phyloP scores from a whole-genome alignment of 1,284 basidiomycete species.

The Neolentinus lepideus region DNA sequence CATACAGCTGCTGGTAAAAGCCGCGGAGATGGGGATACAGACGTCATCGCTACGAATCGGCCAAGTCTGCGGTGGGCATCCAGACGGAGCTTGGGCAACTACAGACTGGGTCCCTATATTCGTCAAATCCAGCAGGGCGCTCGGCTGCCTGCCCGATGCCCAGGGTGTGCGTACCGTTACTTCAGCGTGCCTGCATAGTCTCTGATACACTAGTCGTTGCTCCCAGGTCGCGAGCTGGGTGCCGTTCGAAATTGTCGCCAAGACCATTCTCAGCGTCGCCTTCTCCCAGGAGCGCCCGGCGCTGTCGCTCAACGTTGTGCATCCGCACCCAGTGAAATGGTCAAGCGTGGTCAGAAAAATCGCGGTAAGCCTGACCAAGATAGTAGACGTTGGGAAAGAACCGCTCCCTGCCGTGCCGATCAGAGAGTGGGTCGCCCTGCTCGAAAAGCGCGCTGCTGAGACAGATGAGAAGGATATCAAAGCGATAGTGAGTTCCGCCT shows the following conservation, averaged over 20 bases:
- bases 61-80: constrained; percentile 20
- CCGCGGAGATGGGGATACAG: constrained; percentile 14
- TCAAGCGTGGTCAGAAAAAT: constrained; percentile 4
- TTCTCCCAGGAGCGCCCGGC: not conserved
- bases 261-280: constrained; percentile 8
- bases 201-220: constrained; percentile 1
- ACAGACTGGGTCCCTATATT: constrained; percentile 27
- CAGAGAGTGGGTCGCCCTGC: not conserved
- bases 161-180: constrained; percentile 15
- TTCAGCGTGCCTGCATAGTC: not conserved
- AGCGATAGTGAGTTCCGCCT: constrained; percentile 6
- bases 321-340: constrained; percentile 9
- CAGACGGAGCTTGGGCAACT: constrained; percentile 21
- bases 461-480: constrained; percentile 4
- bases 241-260: constrained; percentile 8
- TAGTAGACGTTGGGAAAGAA: constrained; percentile 8
- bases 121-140: constrained; percentile 19
- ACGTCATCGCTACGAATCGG: constrained; percentile 21
- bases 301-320: constrained; percentile 8
- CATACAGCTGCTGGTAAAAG: constrained; percentile 17
- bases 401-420: too few relatives aligned
- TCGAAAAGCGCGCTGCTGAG: constrained; percentile 7
- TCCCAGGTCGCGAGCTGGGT: constrained; percentile 13
- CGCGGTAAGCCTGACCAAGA: constrained; percentile 15
- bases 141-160: constrained; percentile 20